phyloP scores from a whole-genome alignment of 352 stramenopile genomes.

The Pythium plurisporium region DNA sequence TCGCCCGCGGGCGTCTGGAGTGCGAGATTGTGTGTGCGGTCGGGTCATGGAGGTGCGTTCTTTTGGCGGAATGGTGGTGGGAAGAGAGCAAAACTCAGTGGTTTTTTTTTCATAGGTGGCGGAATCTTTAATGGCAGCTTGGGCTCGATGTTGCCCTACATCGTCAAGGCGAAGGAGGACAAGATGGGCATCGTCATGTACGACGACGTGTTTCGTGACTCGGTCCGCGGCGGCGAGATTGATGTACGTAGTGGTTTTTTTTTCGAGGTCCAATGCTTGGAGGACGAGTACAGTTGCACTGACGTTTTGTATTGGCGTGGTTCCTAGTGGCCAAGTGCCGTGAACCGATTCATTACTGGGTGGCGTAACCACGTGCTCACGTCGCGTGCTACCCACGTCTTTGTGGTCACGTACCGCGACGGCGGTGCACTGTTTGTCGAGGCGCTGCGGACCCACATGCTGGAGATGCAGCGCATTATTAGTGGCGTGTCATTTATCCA shows the following conservation, averaged over 20 bases:
- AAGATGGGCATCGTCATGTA: constrained; percentile 64
- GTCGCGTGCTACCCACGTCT: constrained; percentile 60
- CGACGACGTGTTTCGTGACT: constrained; percentile 65
- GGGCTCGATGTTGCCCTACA: constrained; percentile 72
- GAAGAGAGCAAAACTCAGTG: background rate
- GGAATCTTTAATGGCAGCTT: constrained; percentile 74
- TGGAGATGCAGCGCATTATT: constrained; percentile 65
- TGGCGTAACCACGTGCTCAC: constrained; percentile 69
- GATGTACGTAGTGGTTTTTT: constrained; percentile 34
- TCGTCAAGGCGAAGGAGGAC: constrained; percentile 69
- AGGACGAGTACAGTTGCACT: too few species aligned
- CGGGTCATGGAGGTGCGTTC: constrained; percentile 38
- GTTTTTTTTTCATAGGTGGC: constrained; percentile 25
- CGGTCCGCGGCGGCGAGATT: constrained; percentile 36
- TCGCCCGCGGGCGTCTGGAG: constrained; percentile 59
- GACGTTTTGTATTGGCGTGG: too few species aligned
- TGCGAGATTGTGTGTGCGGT: constrained; percentile 53
- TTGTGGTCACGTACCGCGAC: constrained; percentile 59
- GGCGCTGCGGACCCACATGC: constrained; percentile 44
- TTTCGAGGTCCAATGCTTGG: too few species aligned
- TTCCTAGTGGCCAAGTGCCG: constrained; percentile 52
- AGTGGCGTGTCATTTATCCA: constrained; percentile 67
- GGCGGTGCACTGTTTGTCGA: constrained; percentile 53
- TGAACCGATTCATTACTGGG: constrained; percentile 60
- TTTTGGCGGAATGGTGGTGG: background rate